Percentiles rank a stretch among this genome's conserved stretches.
Evolutionary conservation across 805 yeast genomes (phyloP).

Genomic region (Saturnispora sanitii): DNA sequence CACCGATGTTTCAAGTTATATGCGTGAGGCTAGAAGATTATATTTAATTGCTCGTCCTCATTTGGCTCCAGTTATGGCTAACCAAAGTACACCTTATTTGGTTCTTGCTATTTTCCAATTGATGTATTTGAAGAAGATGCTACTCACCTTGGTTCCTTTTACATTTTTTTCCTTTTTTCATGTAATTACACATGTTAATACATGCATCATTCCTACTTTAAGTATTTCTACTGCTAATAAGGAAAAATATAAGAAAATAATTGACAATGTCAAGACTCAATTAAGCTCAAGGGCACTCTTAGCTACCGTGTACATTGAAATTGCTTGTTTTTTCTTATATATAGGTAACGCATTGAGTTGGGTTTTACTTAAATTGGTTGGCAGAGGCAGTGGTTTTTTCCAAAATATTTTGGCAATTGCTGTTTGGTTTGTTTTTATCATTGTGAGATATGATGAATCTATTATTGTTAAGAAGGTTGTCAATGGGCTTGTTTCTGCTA

Average conservation of each 20-base stretch:
- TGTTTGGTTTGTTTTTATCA: conserved; percentile 53
- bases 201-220: conserved; percentile 52
- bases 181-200: conserved; percentile 58
- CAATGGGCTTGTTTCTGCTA: conserved; percentile 4
- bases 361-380: conserved; percentile 11
- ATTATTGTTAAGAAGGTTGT: conserved; percentile 46
- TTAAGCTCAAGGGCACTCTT: conserved; percentile 53
- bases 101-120: conserved; percentile 45
- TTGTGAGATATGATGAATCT: conserved; percentile 69
- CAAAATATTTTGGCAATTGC: conserved; percentile 44
- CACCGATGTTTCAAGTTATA: conserved; percentile 2
- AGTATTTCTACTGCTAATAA: conserved; percentile 9
- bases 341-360: conserved; percentile 29
- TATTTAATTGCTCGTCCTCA: conserved; percentile 6
- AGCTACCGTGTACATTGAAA: conserved; percentile 50
- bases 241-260: conserved; percentile 12
- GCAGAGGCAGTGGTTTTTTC: conserved; percentile 12
- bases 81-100: conserved; percentile 44
- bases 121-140: conserved; percentile 46
- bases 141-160: conserved; percentile 63
- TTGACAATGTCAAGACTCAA: conserved; percentile 37
- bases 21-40: conserved; percentile 3
- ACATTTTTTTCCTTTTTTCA: conserved; percentile 75
- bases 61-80: conserved; percentile 9
- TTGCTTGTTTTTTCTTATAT: conserved; percentile 19